A percentile compares a stretch with the other conserved stretches of the same genome.
Conservation (phyloP, 352 stramenopile species). For the Pythium dissimile region DNA sequence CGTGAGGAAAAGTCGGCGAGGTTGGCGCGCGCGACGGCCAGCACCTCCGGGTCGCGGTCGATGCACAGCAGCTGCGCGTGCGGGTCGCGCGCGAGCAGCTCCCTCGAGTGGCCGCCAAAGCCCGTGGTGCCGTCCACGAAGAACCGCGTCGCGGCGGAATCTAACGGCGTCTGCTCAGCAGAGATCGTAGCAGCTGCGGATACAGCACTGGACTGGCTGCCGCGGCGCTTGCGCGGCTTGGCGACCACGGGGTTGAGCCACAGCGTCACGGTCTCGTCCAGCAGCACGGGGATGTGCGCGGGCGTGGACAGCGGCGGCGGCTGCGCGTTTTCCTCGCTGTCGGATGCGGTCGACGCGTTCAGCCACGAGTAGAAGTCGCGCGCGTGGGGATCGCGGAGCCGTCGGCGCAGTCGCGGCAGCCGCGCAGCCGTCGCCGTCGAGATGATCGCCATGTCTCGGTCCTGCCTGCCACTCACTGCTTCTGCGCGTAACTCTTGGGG, state of each 20-base stretch:
- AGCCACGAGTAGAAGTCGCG: conserved; percentile 18
- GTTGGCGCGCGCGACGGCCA: conserved; percentile 49
- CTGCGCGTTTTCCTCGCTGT: neutral
- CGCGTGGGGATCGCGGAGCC: neutral
- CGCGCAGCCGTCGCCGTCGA: neutral
- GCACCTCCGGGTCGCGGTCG: conserved; percentile 73
- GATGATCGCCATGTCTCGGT: neutral
- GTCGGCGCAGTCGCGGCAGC: neutral
- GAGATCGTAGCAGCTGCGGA: too few species aligned
- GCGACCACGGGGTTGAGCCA: conserved; percentile 15
- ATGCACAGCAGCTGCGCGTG: conserved; percentile 68
- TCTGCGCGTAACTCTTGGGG: neutral
- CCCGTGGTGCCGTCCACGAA: conserved; percentile 77
- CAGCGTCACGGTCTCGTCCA: conserved; percentile 45
- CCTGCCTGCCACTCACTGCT: neutral
- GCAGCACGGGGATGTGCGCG: conserved; percentile 55
- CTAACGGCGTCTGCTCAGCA: neutral
- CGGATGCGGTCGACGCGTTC: neutral
- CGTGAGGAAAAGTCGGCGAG: conserved; percentile 43
- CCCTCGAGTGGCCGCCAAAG: conserved; percentile 64
- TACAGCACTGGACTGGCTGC: too few species aligned
- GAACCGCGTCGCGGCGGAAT: conserved; percentile 21
- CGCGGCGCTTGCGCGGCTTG: conserved; percentile 3
- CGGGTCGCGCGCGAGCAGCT: conserved; percentile 45
- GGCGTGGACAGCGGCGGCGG: neutral